A percentile compares a stretch with the other conserved stretches of the same genome.
phyloP scores from a whole-genome alignment of 2,329 filamentous ascomycete genomes.

The Corinectria fuckeliana region DNA sequence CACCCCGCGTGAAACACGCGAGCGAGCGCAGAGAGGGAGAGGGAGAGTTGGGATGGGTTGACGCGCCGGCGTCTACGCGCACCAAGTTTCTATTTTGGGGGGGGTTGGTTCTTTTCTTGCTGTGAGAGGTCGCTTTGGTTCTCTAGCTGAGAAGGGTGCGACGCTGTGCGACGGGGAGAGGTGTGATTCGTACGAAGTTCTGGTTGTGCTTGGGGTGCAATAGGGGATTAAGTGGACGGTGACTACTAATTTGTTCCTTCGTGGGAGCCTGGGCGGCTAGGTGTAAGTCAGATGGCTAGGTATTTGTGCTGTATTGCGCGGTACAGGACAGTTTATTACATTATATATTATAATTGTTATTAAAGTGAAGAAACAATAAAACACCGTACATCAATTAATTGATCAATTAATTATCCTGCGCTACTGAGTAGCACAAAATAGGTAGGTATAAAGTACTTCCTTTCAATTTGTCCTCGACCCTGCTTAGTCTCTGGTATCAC shows the following conservation, averaged over 20 bases:
- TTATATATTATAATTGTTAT: background rate
- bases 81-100: background rate
- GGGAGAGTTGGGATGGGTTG: background rate
- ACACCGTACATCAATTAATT: background rate
- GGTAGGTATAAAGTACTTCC: background rate
- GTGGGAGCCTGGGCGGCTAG: constrained; percentile 10
- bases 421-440: too few relatives aligned
- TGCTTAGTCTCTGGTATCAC: background rate
- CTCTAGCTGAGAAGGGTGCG: background rate
- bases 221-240: background rate
- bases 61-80: constrained; percentile 4
- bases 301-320: background rate
- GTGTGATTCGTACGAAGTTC: background rate
- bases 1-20: constrained; percentile 3
- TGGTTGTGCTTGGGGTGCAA: background rate
- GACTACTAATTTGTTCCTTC: background rate
- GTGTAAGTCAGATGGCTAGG: background rate
- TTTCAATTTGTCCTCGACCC: background rate
- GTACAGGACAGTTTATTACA: background rate
- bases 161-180: background rate
- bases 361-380: background rate
- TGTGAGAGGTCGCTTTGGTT: constrained; percentile 1
- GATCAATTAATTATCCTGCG: background rate
- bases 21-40: background rate
- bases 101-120: constrained; percentile 13